Evolutionary conservation across 108 stramenopile genomes (phyloP).

Genomic region (Pseudonitzschia multistriata): DNA sequence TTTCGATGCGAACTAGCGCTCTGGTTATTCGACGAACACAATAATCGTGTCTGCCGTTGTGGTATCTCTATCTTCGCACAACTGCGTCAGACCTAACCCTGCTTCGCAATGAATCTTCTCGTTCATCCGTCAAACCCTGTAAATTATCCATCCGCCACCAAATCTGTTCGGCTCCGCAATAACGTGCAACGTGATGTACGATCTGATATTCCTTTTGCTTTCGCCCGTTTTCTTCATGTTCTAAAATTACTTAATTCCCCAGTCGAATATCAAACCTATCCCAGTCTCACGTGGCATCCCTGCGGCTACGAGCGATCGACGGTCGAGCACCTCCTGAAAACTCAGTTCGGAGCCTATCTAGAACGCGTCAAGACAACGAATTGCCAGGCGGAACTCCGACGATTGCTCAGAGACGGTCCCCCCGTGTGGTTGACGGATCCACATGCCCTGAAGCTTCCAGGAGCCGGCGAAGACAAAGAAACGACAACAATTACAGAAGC

Average conservation of each 20-base stretch:
- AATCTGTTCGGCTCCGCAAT: neutral
- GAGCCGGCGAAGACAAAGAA: constrained; percentile 35
- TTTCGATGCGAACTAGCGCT: too few species aligned
- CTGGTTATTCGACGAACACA: too few species aligned
- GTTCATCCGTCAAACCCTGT: too few species aligned
- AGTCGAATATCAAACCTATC: constrained; percentile 76
- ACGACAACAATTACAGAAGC: too few species aligned
- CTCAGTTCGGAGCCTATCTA: constrained; percentile 34
- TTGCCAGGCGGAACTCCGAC: constrained; percentile 78
- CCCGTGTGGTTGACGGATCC: constrained; percentile 71
- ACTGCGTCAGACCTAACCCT: too few species aligned
- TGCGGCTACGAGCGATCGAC: constrained; percentile 56
- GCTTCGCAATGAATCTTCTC: too few species aligned
- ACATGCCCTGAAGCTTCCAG: constrained; percentile 57
- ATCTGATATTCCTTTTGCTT: neutral
- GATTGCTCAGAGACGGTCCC: constrained; percentile 69
- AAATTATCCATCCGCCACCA: too few species aligned
- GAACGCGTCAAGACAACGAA: constrained; percentile 69
- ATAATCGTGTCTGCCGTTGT: too few species aligned
- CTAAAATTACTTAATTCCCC: neutral
- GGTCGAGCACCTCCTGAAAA: constrained; percentile 51
- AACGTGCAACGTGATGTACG: neutral
- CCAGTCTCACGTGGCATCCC: constrained; percentile 71
- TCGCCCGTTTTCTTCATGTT: neutral
- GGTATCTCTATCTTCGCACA: too few species aligned